These are phyloP conservation scores for Cutaneotrichosporon curvatum DNA, from an alignment of 1,284 basidiomycete species.

Conservation along the genomic window DNA sequence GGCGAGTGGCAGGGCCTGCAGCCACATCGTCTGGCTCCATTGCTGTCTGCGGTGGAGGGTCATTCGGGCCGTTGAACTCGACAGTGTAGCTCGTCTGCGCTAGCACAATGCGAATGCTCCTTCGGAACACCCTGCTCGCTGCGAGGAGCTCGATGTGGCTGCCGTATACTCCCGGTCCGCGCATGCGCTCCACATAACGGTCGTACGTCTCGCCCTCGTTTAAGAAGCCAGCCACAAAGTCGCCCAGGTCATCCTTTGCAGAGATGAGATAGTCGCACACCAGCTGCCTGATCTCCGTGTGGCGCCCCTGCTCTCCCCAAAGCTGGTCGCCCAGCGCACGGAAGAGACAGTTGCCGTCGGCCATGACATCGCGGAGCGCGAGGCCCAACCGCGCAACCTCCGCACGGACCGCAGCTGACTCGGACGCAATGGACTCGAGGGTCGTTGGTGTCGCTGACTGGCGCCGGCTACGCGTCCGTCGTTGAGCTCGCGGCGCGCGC, in stretches of 20 bases:
- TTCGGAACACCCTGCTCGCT: constrained; percentile 33
- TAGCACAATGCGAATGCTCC: constrained; percentile 37
- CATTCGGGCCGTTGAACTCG: constrained; percentile 13
- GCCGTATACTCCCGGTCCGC: constrained; percentile 34
- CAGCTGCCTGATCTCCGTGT: constrained; percentile 32
- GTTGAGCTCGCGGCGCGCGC: constrained; percentile 1
- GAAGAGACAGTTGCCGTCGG: constrained; percentile 43
- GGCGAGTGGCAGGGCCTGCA: constrained; percentile 7
- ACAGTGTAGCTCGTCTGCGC: constrained; percentile 36
- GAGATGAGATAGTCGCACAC: constrained; percentile 34
- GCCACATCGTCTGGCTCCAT: neutral
- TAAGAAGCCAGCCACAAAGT: constrained; percentile 30
- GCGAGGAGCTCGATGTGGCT: constrained; percentile 40
- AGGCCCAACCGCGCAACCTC: constrained; percentile 30
- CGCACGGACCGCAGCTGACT: constrained; percentile 20
- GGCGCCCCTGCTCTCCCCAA: constrained; percentile 35
- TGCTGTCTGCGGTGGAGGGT: neutral
- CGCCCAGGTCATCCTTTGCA: constrained; percentile 20
- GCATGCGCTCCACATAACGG: constrained; percentile 35
- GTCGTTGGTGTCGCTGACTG: constrained; percentile 15
- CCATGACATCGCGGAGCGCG: constrained; percentile 34
- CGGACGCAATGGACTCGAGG: constrained; percentile 22
- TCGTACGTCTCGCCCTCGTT: constrained; percentile 34
- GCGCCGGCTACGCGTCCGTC: constrained; percentile 15
- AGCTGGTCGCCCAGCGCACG: constrained; percentile 37